These are phyloP conservation scores for Pueraria montana DNA, from an alignment of 306 rosid species.

Conservation along the genomic window DNA sequence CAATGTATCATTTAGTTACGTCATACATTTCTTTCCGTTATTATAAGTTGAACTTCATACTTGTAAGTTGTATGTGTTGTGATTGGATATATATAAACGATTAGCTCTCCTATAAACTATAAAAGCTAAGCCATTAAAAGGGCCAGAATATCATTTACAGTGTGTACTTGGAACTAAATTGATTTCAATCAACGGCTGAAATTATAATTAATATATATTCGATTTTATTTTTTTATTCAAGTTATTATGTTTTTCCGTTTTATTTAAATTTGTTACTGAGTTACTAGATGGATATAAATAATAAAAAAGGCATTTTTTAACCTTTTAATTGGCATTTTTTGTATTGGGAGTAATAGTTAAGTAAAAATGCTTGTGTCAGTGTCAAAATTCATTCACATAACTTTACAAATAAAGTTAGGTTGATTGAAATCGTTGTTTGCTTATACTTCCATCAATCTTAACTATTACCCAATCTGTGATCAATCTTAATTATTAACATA, in stretches of 20 bases:
- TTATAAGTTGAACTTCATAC: constrained; percentile 14
- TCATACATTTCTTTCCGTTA: constrained; percentile 1
- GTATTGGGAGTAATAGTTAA: background rate
- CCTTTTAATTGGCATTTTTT: background rate
- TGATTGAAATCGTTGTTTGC: background rate
- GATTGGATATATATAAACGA: background rate
- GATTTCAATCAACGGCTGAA: background rate
- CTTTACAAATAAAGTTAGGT: background rate
- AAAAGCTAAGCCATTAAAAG: background rate
- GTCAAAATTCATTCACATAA: background rate
- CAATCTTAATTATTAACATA: background rate
- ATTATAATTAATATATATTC: background rate
- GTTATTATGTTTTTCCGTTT: background rate
- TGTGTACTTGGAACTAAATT: background rate
- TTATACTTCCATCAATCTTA: background rate
- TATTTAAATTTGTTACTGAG: background rate
- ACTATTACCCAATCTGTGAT: background rate
- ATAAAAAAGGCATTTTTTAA: background rate
- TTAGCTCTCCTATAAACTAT: background rate
- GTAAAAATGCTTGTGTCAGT: background rate
- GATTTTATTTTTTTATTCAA: background rate
- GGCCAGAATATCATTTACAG: background rate
- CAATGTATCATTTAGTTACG: constrained; percentile 41
- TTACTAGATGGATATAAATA: background rate
- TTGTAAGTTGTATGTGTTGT: constrained; percentile 2